Evolutionary conservation across 2,329 filamentous ascomycete species (phyloP).

Genomic region (Alternaria burnsii): DNA sequence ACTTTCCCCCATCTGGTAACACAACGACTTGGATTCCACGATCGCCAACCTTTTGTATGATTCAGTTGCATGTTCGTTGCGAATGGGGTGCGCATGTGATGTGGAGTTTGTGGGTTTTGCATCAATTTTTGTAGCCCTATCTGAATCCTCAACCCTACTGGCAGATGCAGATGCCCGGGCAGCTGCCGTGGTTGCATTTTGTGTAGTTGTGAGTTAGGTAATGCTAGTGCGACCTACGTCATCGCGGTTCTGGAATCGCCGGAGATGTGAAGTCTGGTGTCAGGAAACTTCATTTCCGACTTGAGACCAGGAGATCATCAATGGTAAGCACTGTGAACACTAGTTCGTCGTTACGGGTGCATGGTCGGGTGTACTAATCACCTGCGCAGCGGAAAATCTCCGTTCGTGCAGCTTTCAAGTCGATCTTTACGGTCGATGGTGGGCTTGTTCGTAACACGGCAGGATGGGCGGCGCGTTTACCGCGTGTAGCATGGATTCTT

Average conservation of each 20-base stretch:
- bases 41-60: slow-evolving; percentile 1
- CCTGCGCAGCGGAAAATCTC: not conserved
- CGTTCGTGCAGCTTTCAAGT: not conserved
- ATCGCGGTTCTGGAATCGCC: not conserved
- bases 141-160: not conserved
- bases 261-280: not conserved
- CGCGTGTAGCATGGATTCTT: not conserved
- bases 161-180: not conserved
- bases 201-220: not conserved
- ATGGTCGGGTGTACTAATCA: not conserved
- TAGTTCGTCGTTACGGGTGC: not conserved
- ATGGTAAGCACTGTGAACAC: slow-evolving; percentile 2
- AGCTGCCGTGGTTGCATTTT: not conserved
- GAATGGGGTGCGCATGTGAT: not conserved
- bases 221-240: not conserved
- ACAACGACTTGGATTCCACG: not conserved
- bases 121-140: not conserved
- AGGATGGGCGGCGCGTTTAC: slow-evolving; percentile 1
- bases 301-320: not conserved
- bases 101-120: slow-evolving; percentile 1
- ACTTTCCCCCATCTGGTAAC: slow-evolving; percentile 1
- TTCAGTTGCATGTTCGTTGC: not conserved
- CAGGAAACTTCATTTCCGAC: not conserved
- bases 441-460: not conserved
- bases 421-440: not conserved